These are phyloP conservation scores for Salix brachista DNA, from an alignment of 345 rosid genomes.

Conservation along the genomic window DNA sequence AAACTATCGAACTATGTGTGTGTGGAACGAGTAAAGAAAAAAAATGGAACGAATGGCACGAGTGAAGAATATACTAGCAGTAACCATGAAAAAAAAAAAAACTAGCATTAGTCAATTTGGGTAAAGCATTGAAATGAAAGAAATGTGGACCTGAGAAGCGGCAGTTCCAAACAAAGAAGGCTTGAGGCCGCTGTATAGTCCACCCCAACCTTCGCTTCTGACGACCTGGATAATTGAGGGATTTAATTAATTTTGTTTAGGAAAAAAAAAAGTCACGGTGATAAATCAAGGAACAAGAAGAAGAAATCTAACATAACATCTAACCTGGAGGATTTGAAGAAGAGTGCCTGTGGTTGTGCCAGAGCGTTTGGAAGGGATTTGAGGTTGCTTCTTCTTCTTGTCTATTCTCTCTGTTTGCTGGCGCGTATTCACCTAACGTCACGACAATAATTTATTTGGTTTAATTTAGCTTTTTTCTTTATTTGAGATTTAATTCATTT, in stretches of 20 bases:
- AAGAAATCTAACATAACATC: background rate
- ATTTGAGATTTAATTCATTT: too few relatives aligned
- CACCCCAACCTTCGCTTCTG: constrained; percentile 57
- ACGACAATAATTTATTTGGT: background rate
- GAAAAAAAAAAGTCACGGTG: background rate
- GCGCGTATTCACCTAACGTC: constrained; percentile 57
- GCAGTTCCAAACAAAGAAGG: constrained; percentile 73
- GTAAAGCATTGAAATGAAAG: background rate
- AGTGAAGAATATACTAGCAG: too few relatives aligned
- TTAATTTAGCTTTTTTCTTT: too few relatives aligned
- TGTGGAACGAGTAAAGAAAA: too few relatives aligned
- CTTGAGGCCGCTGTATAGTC: constrained; percentile 65
- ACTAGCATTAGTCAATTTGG: background rate
- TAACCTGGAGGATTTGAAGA: constrained; percentile 46
- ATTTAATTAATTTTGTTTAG: too few relatives aligned
- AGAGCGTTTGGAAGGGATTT: constrained; percentile 4
- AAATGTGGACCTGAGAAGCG: constrained; percentile 45
- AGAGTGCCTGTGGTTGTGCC: constrained; percentile 24
- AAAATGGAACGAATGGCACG: too few relatives aligned
- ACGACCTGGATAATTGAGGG: constrained; percentile 27
- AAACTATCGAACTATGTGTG: background rate
- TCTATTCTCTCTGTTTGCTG: constrained; percentile 64
- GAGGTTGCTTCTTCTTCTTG: constrained; percentile 25
- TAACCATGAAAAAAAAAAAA: too few relatives aligned
- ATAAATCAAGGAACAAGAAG: background rate